Conservation (phyloP, 805 yeast species). For the Hanseniaspora lachancei region DNA sequence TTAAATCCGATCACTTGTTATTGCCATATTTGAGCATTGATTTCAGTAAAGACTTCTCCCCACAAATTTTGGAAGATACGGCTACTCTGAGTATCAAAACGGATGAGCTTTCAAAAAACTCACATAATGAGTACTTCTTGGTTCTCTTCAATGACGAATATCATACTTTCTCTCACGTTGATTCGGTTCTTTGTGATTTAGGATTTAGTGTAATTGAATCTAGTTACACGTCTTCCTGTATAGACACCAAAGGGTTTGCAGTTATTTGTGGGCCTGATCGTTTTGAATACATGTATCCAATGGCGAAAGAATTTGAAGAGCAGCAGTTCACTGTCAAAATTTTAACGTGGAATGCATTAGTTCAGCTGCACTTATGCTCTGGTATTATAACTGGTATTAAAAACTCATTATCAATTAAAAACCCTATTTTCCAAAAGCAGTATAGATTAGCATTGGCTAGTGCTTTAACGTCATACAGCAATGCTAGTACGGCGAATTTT, state of each 20-base stretch:
- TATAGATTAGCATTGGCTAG: constrained; percentile 29
- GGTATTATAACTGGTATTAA: constrained; percentile 40
- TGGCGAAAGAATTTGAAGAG: background rate
- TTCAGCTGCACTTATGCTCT: constrained; percentile 3
- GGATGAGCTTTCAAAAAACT: background rate
- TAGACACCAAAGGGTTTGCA: constrained; percentile 1
- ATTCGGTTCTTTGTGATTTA: constrained; percentile 28
- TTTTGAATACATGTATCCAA: background rate
- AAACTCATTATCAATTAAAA: constrained; percentile 30
- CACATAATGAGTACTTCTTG: constrained; percentile 32
- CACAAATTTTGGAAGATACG: background rate
- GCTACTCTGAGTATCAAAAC: background rate
- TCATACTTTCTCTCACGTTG: constrained; percentile 49
- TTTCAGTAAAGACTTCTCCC: background rate
- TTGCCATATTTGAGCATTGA: background rate
- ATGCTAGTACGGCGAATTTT: background rate
- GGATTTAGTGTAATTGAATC: background rate
- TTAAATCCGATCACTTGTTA: constrained; percentile 25
- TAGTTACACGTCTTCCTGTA: background rate
- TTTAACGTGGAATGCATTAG: constrained; percentile 1
- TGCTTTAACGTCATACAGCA: background rate
- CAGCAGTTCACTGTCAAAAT: constrained; percentile 2
- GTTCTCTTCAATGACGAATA: constrained; percentile 70
- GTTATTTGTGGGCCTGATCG: background rate
- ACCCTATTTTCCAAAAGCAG: constrained; percentile 27